Percentiles rank a stretch among this genome's conserved stretches.
phyloP scores from a whole-genome alignment of 306 rosid genomes.

The Ochetophila trinervis region DNA sequence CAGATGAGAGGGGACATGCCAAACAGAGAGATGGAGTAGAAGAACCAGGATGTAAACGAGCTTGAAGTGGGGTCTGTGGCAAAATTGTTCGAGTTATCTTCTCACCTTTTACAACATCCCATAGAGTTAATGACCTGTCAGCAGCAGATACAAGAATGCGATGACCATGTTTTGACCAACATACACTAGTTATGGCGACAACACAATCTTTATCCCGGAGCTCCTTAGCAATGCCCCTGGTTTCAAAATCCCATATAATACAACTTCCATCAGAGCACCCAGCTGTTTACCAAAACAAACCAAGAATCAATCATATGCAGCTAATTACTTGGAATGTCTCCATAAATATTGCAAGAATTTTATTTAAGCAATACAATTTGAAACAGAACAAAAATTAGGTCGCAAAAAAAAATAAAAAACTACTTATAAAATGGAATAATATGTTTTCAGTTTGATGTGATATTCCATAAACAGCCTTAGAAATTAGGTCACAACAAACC shows the following conservation, averaged over 20 bases:
- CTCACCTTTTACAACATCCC: constrained; percentile 80
- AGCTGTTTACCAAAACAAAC: constrained; percentile 51
- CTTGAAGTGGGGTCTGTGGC: constrained; percentile 82
- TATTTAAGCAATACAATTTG: neutral
- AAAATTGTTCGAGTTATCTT: constrained; percentile 52
- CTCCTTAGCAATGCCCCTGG: constrained; percentile 90
- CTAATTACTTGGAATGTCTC: constrained; percentile 12
- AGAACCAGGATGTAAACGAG: constrained; percentile 92
- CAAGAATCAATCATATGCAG: constrained; percentile 19
- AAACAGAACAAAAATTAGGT: neutral
- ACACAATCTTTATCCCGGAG: constrained; percentile 71
- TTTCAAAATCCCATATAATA: constrained; percentile 91
- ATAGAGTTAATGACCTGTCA: constrained; percentile 75
- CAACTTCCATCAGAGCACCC: constrained; percentile 97
- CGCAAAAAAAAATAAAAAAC: neutral
- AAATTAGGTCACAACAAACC: too few relatives aligned
- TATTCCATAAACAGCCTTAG: too few relatives aligned
- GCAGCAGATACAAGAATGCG: constrained; percentile 83
- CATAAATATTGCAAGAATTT: constrained; percentile 11
- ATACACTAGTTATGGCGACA: constrained; percentile 64
- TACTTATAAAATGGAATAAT: neutral
- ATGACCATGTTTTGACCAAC: constrained; percentile 73
- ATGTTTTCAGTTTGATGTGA: too few relatives aligned
- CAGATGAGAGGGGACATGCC: constrained; percentile 91
- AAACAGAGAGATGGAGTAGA: constrained; percentile 74